phyloP scores from a whole-genome alignment of 2,329 filamentous ascomycete genomes.

The Trichoderma sp. region DNA sequence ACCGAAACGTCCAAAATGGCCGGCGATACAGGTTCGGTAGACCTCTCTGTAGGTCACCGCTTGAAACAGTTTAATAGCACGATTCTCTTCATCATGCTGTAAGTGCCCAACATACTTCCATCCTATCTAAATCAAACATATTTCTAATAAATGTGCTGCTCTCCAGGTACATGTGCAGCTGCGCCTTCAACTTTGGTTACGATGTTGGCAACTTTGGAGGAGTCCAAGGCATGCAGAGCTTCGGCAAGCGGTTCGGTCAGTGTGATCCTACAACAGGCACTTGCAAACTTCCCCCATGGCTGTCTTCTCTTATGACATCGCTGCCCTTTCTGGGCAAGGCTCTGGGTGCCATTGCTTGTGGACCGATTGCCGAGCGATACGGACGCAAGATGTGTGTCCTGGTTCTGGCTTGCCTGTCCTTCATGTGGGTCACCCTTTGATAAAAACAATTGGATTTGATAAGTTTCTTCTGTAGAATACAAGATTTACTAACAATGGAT shows the following conservation, averaged over 20 bases:
- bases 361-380: conserved; percentile 18
- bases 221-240: conserved; percentile 30
- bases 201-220: conserved; percentile 31
- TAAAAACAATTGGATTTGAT: background rate
- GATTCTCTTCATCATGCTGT: conserved; percentile 12
- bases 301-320: conserved; percentile 30
- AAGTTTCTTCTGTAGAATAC: background rate
- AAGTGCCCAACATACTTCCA: background rate
- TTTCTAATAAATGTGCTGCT: background rate
- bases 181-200: conserved; percentile 31
- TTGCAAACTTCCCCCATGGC: conserved; percentile 25
- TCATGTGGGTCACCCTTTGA: conserved; percentile 15
- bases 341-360: conserved; percentile 13
- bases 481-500: background rate
- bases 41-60: conserved; percentile 10
- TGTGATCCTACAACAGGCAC: conserved; percentile 22
- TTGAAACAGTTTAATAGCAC: conserved; percentile 13
- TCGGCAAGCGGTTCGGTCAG: conserved; percentile 27
- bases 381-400: conserved; percentile 20
- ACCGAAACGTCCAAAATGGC: background rate
- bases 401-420: conserved; percentile 13
- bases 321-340: conserved; percentile 29
- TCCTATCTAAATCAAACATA: background rate
- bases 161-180: conserved; percentile 28
- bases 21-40: background rate